These are phyloP conservation scores for Oidium heveae DNA, from an alignment of 2,329 filamentous ascomycete genomes.

Conservation along the genomic window DNA sequence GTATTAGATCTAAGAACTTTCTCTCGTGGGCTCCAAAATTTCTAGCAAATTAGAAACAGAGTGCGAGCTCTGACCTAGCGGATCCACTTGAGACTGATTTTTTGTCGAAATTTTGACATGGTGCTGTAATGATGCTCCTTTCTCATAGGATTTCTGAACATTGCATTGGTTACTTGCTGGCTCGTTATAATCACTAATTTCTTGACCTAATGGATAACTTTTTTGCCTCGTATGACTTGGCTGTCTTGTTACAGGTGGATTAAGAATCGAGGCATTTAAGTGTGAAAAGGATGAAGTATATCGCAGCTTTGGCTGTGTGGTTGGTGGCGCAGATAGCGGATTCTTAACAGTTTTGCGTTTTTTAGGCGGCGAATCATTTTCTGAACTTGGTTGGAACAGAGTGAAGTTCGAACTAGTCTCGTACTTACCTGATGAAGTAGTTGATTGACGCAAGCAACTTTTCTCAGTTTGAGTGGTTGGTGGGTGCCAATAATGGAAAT, in stretches of 20 bases:
- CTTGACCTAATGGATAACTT: slow-evolving; percentile 28
- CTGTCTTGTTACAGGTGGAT: slow-evolving; percentile 25
- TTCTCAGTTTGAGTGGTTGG: slow-evolving; percentile 33
- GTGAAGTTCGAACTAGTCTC: slow-evolving; percentile 7
- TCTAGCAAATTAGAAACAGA: neutral
- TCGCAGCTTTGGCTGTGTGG: slow-evolving; percentile 15
- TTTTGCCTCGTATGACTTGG: slow-evolving; percentile 36
- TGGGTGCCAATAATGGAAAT: slow-evolving; percentile 85
- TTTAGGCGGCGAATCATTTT: slow-evolving; percentile 51
- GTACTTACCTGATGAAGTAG: slow-evolving; percentile 47
- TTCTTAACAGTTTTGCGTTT: slow-evolving; percentile 55
- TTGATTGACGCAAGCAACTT: slow-evolving; percentile 35
- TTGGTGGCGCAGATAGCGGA: slow-evolving; percentile 22
- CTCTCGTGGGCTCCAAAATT: neutral
- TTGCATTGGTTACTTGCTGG: slow-evolving; percentile 12
- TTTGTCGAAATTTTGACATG: neutral
- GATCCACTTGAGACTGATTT: neutral
- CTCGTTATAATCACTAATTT: slow-evolving; percentile 15
- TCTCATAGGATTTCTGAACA: neutral
- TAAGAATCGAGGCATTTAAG: slow-evolving; percentile 24
- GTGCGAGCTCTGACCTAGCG: slow-evolving; percentile 2
- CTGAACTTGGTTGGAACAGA: slow-evolving; percentile 17
- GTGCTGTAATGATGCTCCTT: neutral
- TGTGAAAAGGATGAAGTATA: slow-evolving; percentile 31
- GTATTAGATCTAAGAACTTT: neutral